These are phyloP conservation scores for Kockovaella imperatae DNA, from an alignment of 768 basidiomycete genomes.

Conservation along the genomic window DNA sequence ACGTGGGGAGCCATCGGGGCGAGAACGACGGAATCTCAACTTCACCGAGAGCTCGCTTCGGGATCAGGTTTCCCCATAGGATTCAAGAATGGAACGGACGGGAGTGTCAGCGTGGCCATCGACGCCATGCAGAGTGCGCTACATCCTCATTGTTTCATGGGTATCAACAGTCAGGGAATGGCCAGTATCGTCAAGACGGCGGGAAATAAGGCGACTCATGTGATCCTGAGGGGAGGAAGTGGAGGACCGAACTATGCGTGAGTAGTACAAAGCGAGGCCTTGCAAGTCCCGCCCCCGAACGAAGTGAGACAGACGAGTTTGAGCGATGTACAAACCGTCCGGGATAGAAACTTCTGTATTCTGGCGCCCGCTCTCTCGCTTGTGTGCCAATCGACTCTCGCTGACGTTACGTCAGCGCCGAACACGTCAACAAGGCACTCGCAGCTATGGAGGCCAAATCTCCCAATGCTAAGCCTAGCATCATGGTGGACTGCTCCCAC, in stretches of 20 bases:
- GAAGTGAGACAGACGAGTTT: not conserved
- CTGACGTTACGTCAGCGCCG: conserved; percentile 14
- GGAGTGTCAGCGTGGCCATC: conserved; percentile 75
- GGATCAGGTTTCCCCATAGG: conserved; percentile 92
- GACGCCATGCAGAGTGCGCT: conserved; percentile 92
- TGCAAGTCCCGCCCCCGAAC: not conserved
- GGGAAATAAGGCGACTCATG: conserved; percentile 77
- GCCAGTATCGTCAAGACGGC: conserved; percentile 91
- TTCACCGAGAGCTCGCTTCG: conserved; percentile 91
- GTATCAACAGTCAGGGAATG: conserved; percentile 53
- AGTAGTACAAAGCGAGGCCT: conserved; percentile 1
- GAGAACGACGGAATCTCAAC: conserved; percentile 91
- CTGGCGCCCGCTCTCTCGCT: not conserved
- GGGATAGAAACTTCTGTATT: not conserved
- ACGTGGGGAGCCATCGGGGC: conserved; percentile 98
- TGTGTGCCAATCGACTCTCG: not conserved
- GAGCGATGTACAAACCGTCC: not conserved
- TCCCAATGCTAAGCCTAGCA: conserved; percentile 48
- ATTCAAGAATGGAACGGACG: conserved; percentile 99
- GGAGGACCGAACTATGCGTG: conserved; percentile 77
- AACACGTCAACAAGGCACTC: conserved; percentile 38
- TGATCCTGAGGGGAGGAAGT: conserved; percentile 89
- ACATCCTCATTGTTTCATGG: conserved; percentile 95
- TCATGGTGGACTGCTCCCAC: conserved; percentile 89
- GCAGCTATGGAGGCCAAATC: conserved; percentile 29